Base-by-base conservation (phyloP, 2,329 filamentous ascomycete genomes). In the Epichloe festucae region DNA sequence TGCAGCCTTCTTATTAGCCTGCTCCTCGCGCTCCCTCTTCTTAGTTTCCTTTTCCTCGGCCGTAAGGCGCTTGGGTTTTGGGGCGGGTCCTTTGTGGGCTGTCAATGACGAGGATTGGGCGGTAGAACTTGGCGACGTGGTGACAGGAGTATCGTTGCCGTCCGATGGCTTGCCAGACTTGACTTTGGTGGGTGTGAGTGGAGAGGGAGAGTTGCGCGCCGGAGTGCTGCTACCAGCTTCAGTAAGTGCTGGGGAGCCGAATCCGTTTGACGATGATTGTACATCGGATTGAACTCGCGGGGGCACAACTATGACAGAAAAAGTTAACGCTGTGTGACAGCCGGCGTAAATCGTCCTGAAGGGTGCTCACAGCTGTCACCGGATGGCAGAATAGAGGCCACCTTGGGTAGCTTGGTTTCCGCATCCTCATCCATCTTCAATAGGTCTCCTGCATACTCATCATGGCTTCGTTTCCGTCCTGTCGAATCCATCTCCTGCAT, bases 391-490 rank as follows among this genome's bases (percentile, higher is more conserved):
- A 59, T 47, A 14, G 55, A 50, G 19, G 47, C 35, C 7, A 54
- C 39, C 3, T 49, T 49, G 6, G 58, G 52, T 11, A 56, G 46
- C 51, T 62, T 62, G n/a, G 41, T 39, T 17, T 60, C 58, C 17
- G 51, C 51, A 1, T 53, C 53, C 3, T 49, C 48, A 19, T 65
- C 60, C 23, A 55, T 47, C 49, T 62, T 61, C n/a, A 60, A 49
- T 21, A 63, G 54, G 23, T 69, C 63, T 10, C 62, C 66, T 3
- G 68, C 57, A 54, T 69, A 77, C 35, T 75, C 71, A 41, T 73
- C 67, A 56, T 75, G 72, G 42, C 64, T 70, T 53, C 73, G 65
- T 61, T 78, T 78, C 49, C 69, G 67, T 46, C 65, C 63, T 31
- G 63, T 63, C 19, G 62, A 57, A 48, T 75, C 71, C 23, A 67